Evolutionary conservation across 164 flowering plant species (phyloP).

Genomic region (Macadamia integrifolia): DNA sequence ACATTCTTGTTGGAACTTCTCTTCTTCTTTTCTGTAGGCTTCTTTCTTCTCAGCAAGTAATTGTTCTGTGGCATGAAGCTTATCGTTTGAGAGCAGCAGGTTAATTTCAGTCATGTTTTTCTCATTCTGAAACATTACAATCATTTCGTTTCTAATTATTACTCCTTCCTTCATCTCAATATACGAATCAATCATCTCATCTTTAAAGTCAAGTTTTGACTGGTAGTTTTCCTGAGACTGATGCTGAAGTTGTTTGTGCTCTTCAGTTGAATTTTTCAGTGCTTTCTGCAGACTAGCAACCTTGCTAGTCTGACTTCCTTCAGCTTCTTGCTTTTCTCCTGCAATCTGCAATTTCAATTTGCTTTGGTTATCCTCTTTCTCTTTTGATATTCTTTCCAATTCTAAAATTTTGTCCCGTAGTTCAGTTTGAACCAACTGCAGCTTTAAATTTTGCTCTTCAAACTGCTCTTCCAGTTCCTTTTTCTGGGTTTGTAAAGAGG

Average conservation of each 20-base stretch:
- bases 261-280: too few species aligned
- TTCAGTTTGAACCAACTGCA: constrained; percentile 10
- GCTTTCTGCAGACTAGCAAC: too few species aligned
- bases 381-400: constrained; percentile 20
- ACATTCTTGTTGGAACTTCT: constrained; percentile 28
- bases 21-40: constrained; percentile 17
- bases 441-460: constrained; percentile 22
- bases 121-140: constrained; percentile 10
- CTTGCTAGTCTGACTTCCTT: too few species aligned
- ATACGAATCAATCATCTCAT: constrained; percentile 1
- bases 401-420: constrained; percentile 17
- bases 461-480: constrained; percentile 26
- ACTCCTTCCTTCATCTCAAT: constrained; percentile 5
- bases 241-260: too few species aligned
- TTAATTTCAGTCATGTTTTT: constrained; percentile 34
- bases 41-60: constrained; percentile 51
- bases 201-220: too few species aligned
- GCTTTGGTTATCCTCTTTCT: constrained; percentile 32
- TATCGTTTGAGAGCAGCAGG: constrained; percentile 35
- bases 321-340: too few species aligned
- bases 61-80: constrained; percentile 56
- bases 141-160: background rate
- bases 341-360: constrained; percentile 6
- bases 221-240: too few species aligned
- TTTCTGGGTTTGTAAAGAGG: constrained; percentile 17